Evolutionary conservation across 2,329 filamentous ascomycete genomes (phyloP), one percentile per base, ranked within the genome.

Genomic region (Sordariomycetes sp.): DNA sequence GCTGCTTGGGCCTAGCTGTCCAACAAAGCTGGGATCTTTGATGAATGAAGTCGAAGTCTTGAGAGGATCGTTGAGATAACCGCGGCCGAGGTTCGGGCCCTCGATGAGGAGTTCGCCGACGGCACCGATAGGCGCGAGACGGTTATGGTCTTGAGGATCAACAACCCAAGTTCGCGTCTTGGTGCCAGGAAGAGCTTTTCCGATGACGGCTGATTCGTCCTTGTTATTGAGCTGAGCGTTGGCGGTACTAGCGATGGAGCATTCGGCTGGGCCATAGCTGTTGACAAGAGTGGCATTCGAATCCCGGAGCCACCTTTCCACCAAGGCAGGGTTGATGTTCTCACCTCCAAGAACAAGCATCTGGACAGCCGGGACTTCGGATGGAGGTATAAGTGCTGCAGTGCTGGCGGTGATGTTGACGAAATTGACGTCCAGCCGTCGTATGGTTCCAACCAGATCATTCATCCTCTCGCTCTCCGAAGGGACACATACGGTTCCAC

Each of bases 381-480:
- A 26, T 2, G 41, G 41, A 14, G 32, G 23, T n/a, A 46, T 19
- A 12, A 39, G 31, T 1, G 24, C 20, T 5, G 37, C 38, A 10
- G 42, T 32, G 3, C 40, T 36, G n/a, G 28, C 15, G 6, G 21
- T 33, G 20, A 33, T 6, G 23, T 14, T 14, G 14, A 17, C 27
- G 16, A 15, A 19, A 19, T 24, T 33, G 23, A 23, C 31, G 10
- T 26, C 21, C 7, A 28, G 26, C 17, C 33, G 23, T 17, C 21
- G 24, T 14, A 30, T 32, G 20, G 23, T 20, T 18, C 23, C 30
- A 19, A 25, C 24, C 14, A 70, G 46, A 38, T 69, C 58, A 39
- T 73, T 70, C 42, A 73, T 58, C 4, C 70, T 60, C 33, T 69
- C 64, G 25, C 65, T 60, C 17, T 75, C 70, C 0, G 69, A 72